phyloP scores from a whole-genome alignment of 352 stramenopile genomes.

The Pythium dissotocum region DNA sequence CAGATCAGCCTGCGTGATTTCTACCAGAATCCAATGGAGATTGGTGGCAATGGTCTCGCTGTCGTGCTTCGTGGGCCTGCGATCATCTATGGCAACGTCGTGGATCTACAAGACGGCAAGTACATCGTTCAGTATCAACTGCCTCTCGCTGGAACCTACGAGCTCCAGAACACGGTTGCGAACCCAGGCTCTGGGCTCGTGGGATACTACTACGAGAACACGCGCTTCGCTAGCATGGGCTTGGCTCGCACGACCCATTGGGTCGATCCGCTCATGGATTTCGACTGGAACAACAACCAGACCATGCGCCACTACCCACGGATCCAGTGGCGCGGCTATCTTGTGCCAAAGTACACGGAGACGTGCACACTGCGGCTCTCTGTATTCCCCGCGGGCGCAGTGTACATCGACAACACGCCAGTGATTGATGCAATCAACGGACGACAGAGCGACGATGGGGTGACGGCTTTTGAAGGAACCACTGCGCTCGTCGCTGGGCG shows the following conservation, averaged over 20 bases:
- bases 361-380: slow-evolving; percentile 18
- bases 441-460: neutral
- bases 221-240: slow-evolving; percentile 8
- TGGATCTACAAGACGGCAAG: slow-evolving; percentile 18
- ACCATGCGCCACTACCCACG: slow-evolving; percentile 32
- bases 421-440: slow-evolving; percentile 27
- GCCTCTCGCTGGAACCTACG: slow-evolving; percentile 14
- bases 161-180: slow-evolving; percentile 19
- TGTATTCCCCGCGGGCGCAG: slow-evolving; percentile 12
- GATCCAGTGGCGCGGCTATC: slow-evolving; percentile 28
- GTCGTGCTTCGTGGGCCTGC: slow-evolving; percentile 14
- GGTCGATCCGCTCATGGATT: slow-evolving; percentile 24
- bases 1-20: slow-evolving; percentile 15
- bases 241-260: slow-evolving; percentile 10
- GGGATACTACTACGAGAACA: slow-evolving; percentile 28
- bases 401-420: slow-evolving; percentile 27
- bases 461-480: slow-evolving; percentile 11
- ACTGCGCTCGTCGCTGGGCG: slow-evolving; percentile 19
- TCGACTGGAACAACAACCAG: slow-evolving; percentile 28
- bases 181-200: slow-evolving; percentile 26
- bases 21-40: slow-evolving; percentile 18
- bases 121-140: slow-evolving; percentile 26
- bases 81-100: slow-evolving; percentile 15
- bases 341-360: slow-evolving; percentile 24
- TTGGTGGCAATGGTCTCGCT: slow-evolving; percentile 23